Conservation (phyloP, 1,284 basidiomycete species). For the Fomes fomentarius region DNA sequence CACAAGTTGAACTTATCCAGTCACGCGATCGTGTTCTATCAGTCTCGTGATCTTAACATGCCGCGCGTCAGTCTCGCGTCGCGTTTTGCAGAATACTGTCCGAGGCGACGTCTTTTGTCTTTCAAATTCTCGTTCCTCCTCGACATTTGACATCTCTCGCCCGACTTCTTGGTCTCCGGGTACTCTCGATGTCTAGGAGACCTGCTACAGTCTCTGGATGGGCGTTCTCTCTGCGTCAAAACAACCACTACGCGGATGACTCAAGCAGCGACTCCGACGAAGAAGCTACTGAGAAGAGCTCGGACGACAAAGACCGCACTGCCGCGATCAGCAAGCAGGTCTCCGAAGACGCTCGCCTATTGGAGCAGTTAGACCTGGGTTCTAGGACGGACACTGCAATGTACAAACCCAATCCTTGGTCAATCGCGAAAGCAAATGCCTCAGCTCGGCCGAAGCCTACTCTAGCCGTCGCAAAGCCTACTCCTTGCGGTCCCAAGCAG, state of each 20-base stretch:
- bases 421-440: conserved; percentile 75
- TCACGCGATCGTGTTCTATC: conserved; percentile 17
- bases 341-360: conserved; percentile 36
- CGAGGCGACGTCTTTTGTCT: too few relatives aligned
- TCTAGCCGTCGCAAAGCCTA: too few relatives aligned
- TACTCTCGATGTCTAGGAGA: conserved; percentile 4
- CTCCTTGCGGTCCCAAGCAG: conserved; percentile 4
- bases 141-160: too few relatives aligned
- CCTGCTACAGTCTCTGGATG: conserved; percentile 15
- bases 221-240: conserved; percentile 29
- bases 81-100: too few relatives aligned
- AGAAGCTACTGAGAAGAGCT: background rate
- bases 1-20: conserved; percentile 4
- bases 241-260: conserved; percentile 4
- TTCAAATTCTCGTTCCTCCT: too few relatives aligned
- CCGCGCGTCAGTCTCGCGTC: background rate
- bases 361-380: conserved; percentile 63
- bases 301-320: background rate
- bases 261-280: conserved; percentile 21
- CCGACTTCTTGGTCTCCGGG: background rate
- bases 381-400: conserved; percentile 56
- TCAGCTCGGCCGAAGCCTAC: conserved; percentile 42
- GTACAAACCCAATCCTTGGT: conserved; percentile 75
- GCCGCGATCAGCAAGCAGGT: background rate
- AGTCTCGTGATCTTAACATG: conserved; percentile 13